Conservation (phyloP, 2,329 filamentous ascomycete genomes). For the Sclerotinia spermophila region DNA sequence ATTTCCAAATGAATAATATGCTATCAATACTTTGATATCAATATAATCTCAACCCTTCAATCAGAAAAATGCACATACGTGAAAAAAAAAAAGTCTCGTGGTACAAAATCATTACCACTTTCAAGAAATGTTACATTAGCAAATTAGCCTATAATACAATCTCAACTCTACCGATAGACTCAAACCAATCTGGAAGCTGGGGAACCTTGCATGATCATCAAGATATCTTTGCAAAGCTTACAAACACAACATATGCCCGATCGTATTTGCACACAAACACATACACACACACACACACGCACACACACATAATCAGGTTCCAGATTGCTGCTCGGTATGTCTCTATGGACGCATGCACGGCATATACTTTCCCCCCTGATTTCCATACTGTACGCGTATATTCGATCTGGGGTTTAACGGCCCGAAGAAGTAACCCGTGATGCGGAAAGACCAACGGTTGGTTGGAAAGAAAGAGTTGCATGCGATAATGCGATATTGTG, state of each 20-base stretch:
- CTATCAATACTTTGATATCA: conserved; percentile 3
- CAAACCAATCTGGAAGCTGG: not conserved
- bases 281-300: too few species aligned
- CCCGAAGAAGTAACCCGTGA: not conserved
- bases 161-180: not conserved
- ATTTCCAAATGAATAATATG: not conserved
- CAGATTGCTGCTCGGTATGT: not conserved
- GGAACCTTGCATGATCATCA: not conserved
- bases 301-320: not conserved
- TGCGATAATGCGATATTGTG: not conserved
- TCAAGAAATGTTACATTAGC: not conserved
- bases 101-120: not conserved
- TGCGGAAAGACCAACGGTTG: not conserved
- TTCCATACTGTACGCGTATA: not conserved
- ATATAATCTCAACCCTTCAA: not conserved
- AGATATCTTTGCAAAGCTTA: not conserved
- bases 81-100: not conserved
- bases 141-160: not conserved
- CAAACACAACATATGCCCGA: not conserved
- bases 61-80: not conserved
- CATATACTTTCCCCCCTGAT: not conserved
- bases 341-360: not conserved
- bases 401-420: not conserved
- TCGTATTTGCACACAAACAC: not conserved
- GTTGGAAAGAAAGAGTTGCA: not conserved